Base-by-base conservation (phyloP, 2,329 filamentous ascomycete species). In the Sporothrix inflata region DNA sequence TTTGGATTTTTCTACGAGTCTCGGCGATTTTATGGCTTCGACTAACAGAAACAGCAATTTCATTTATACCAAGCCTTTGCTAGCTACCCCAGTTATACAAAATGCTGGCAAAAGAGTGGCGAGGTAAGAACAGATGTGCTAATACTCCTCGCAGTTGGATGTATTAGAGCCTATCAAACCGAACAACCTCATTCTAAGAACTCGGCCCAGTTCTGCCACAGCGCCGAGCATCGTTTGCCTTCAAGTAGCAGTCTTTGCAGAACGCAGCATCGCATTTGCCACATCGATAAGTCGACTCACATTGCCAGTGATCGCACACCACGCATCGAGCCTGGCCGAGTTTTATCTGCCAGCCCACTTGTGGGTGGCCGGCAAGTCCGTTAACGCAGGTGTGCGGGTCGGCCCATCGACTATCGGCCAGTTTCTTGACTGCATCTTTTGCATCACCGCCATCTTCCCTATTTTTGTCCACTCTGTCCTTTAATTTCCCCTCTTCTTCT, bases 381-480 rank as follows among this genome's bases (percentile, higher is more conserved):
- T 67, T 51, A 27, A 55, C 30, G 21, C 61, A 63, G 16, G 51
- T 63, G 30, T 38, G 27, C 21, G 71, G 68, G 21, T 55, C 12
- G 21, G 71, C 68, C 68, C 71, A 73, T 47, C 71, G 53, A 21
- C 68, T 73, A 27, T 61, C 30, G 21, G 71, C 71, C 61, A 70
- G 38, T 24, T 14, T 57, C 34, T 55, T 71, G 57, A 24, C 42
- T 21, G 34, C 4, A 34, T 3, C 12, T 27, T 30, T 11, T 16
- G 30, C 63, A 24, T 8, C 16, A 0, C 0, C 12, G 21, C 34
- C 27, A 9, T 4, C 24, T 12, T 30, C 7, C 19, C 8, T 53
- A n/a, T 14, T 19, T 16, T 53, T 1, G 14, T 24, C n/a, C 3
- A 7, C 5, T 51, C 19, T 27, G 24, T 47, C 27, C 16, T 16